A percentile compares a stretch with the other conserved stretches of the same genome.
These are phyloP conservation scores for Calocybe gangraenosa DNA, from an alignment of 768 basidiomycete genomes.

Conservation along the genomic window DNA sequence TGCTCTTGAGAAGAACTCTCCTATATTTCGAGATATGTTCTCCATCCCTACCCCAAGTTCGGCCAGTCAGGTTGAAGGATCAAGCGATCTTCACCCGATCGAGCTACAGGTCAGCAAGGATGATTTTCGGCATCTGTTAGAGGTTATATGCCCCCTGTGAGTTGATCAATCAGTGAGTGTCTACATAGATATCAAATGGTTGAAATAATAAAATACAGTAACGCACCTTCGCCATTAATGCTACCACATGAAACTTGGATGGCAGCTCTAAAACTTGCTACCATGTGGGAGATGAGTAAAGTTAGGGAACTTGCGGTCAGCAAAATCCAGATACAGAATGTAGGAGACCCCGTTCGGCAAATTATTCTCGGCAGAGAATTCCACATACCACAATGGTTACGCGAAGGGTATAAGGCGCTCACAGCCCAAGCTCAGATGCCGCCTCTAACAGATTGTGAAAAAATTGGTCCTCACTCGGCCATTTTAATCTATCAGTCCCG, in stretches of 20 bases:
- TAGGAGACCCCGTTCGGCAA: conserved; percentile 4
- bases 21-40: conserved; percentile 15
- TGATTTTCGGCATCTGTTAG: conserved; percentile 13
- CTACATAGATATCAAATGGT: not conserved
- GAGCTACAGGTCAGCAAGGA: conserved; percentile 9
- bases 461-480: conserved; percentile 9
- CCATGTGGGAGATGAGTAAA: conserved; percentile 16
- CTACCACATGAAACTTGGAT: conserved; percentile 14
- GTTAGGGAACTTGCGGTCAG: conserved; percentile 10
- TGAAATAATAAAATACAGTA: not conserved
- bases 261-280: conserved; percentile 11
- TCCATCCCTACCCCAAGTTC: conserved; percentile 8
- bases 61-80: conserved; percentile 4
- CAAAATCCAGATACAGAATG: conserved; percentile 2
- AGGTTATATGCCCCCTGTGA: conserved; percentile 16
- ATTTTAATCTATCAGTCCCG: conserved; percentile 12
- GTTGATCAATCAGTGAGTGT: not conserved
- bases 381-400: conserved; percentile 17
- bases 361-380: conserved; percentile 10
- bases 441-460: conserved; percentile 6
- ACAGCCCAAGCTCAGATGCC: conserved; percentile 1
- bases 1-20: conserved; percentile 9
- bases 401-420: conserved; percentile 10
- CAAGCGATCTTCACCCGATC: conserved; percentile 7
- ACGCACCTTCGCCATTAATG: conserved; percentile 3